Conservation (phyloP, 768 basidiomycete genomes). For the Hygrocybe punicea region DNA sequence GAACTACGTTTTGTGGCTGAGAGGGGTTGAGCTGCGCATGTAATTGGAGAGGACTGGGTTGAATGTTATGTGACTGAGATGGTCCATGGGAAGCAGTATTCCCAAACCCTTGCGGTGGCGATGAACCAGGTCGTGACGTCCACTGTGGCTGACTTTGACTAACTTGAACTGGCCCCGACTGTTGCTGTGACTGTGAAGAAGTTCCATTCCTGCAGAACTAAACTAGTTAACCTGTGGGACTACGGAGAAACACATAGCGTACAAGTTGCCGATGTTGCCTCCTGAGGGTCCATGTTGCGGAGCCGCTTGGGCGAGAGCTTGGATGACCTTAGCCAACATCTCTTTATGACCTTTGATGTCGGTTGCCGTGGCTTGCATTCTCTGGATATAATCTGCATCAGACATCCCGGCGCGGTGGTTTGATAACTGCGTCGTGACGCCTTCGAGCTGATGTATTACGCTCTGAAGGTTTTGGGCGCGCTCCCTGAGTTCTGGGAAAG, state of each 20-base stretch:
- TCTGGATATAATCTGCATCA: not conserved
- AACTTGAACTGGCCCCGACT: conserved; percentile 23
- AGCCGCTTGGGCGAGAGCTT: conserved; percentile 23
- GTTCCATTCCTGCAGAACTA: conserved; percentile 12
- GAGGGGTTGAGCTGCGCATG: conserved; percentile 30
- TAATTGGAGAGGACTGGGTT: conserved; percentile 32
- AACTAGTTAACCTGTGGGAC: not conserved
- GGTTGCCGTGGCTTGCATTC: not conserved
- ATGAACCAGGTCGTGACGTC: conserved; percentile 3
- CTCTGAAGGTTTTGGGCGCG: conserved; percentile 12
- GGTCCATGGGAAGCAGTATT: not conserved
- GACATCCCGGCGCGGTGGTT: conserved; percentile 5
- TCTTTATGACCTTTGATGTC: conserved; percentile 41
- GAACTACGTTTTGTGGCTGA: conserved; percentile 28
- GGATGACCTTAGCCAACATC: conserved; percentile 33
- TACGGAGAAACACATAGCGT: conserved; percentile 15
- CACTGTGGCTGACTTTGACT: conserved; percentile 10
- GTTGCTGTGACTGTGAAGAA: conserved; percentile 23
- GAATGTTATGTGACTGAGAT: conserved; percentile 9
- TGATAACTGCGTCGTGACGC: conserved; percentile 15
- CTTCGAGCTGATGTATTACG: conserved; percentile 18
- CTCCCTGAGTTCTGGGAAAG: conserved; percentile 18
- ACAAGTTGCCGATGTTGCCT: conserved; percentile 35
- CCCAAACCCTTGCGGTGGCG: conserved; percentile 1
- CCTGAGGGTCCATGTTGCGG: conserved; percentile 16